Base-by-base conservation (phyloP, 2,329 filamentous ascomycete genomes). In the Diplodia seriata region DNA sequence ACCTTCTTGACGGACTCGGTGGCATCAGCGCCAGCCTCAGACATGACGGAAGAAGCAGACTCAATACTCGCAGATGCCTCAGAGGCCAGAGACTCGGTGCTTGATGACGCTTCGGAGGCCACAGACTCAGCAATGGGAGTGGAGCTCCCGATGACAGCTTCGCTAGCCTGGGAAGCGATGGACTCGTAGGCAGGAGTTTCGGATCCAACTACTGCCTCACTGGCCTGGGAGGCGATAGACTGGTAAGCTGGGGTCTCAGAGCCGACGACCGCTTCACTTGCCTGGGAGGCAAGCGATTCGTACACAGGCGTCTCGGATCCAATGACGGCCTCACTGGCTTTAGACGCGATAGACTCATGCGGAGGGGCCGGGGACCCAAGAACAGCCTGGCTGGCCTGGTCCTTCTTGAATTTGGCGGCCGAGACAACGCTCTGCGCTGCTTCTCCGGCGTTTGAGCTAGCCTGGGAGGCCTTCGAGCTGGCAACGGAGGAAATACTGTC, bases 161-260 rank as follows among this genome's bases (percentile, higher is more conserved):
- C 80, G 71, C 80, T 83, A 57, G 80, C 82, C 31, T 79, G 78
- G 43, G 70, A 70, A 7, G 53, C 62, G 7, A 68, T 20, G 31
- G 69, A 69, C 36, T 71, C 68, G 29, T 67, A 47, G 9, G 59
- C 67, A 26, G 72, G 72, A 29, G 69, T 61, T 15, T 69, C 66
- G 18, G 68, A 72, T 3, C 71, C 73, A 49, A 70, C 40, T 18
- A 74, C 54, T 31, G 70, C 68, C 36, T 66, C 65, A 54, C 66
- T 69, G 11, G 71, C 51, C 18, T 65, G 56, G 5, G 59, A 57
- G 43, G 53, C 49, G 14, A 69, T 54, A 9, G 43, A 61, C 69
- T 87, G 85, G 4, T 82, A 80, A 78, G 81, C 82, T 1, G 83
- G 81, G 14, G 84, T 83, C 71, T 85, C 81, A 18, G 78, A 77